Base-by-base conservation (phyloP, 202 grass and related monocot genomes). In the Digitaria exilis region DNA sequence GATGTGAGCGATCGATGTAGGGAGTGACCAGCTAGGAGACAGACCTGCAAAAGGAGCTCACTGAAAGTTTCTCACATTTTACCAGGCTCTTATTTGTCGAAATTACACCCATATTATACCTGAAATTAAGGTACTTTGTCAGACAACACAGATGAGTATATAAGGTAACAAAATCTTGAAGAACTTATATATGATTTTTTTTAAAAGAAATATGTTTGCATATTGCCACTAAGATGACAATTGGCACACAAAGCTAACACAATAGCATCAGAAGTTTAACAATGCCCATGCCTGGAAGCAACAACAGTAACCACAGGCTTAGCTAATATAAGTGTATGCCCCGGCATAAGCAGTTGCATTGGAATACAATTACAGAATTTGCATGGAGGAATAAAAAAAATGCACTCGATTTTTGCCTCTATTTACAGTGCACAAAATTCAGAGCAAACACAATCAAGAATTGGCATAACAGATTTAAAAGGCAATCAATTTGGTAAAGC, bases 41-140 rank as follows among this genome's bases (percentile, higher is more conserved):
- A 75, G 55, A 88, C 95, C 95, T 95, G 76, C 92, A 93, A 49
- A 91, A 97, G 73, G 92, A 87, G 75, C 94, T 93, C 29, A 73
- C 92, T 61, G 90, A 93, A 71, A 98, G 82, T 24, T 80, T 95
- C 31, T 95, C 88, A 7, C 90, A 93, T 70, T 90, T 91, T 30
- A 80, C 66, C 79, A 98, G 85, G 82, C 82, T 93, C 79, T 81
- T 90, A 82, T 91, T 98, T 42, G 90, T 91, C 16, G 90, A 83
- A 78, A 93, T 91, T 52, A 93, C 88, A 32, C 92, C 95, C 88
- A 98, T 98, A 71, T 98, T 91, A 19, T 93, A 95, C 63, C 87
- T 95, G 88, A 57, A n/a, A 91, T 48, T 18, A 9, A 75, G 15
- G 57, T 74, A 74, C 10, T 41, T 82, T 0, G 5, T 69, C 43